Evolutionary conservation across 441 rosid species (phyloP).

Genomic region (Brassica hybrid): DNA sequence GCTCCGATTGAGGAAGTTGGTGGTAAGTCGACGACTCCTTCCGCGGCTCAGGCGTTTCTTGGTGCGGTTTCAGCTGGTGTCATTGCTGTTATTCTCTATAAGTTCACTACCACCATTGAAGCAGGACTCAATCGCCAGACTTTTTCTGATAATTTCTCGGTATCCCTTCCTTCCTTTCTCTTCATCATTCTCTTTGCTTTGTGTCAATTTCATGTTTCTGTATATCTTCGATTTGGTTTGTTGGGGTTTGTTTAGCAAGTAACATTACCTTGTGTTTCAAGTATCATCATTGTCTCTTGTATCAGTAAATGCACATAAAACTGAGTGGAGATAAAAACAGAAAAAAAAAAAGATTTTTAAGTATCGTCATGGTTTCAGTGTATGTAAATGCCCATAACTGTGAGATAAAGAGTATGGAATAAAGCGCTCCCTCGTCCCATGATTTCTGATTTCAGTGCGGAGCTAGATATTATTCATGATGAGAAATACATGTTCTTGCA

Average conservation of each 20-base stretch:
- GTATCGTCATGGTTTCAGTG: background rate
- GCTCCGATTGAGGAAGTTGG: conserved; percentile 54
- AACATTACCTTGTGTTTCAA: conserved; percentile 22
- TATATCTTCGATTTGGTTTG: background rate
- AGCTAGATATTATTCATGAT: background rate
- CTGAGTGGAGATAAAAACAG: background rate
- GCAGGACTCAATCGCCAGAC: conserved; percentile 77
- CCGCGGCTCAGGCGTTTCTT: conserved; percentile 75
- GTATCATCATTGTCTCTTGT: conserved; percentile 1
- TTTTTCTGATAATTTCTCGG: conserved; percentile 80
- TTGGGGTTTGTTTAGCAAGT: background rate
- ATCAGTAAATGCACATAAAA: conserved; percentile 8
- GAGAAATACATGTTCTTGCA: background rate
- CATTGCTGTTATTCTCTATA: conserved; percentile 82
- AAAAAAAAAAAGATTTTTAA: too few relatives aligned
- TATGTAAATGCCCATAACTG: conserved; percentile 3
- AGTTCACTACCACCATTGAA: conserved; percentile 78
- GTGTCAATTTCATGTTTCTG: background rate
- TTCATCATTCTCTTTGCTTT: conserved; percentile 3
- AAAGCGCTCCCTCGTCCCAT: background rate
- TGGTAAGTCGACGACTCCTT: conserved; percentile 60
- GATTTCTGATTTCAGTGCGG: background rate
- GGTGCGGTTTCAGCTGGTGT: conserved; percentile 82
- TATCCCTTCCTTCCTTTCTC: conserved; percentile 23
- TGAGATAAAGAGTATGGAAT: background rate